Conservation (phyloP, 1,139 yeast genomes). For the Suzukiozyma palmioleophila region DNA sequence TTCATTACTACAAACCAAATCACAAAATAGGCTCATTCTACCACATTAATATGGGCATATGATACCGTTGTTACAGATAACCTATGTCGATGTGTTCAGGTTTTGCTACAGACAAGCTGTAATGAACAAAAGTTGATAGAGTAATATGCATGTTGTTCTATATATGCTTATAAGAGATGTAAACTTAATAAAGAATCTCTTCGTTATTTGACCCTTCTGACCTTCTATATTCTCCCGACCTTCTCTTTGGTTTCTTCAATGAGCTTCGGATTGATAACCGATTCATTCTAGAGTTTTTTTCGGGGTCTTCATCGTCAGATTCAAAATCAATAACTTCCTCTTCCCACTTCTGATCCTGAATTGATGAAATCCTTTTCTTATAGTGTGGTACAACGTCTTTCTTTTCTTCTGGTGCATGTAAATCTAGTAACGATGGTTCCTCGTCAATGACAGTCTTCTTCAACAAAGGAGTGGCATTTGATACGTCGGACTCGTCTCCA, state of each 20-base stretch:
- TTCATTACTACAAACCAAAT: no score
- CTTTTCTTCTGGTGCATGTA: slow-evolving; percentile 22
- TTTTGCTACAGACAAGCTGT: no score
- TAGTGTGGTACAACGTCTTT: slow-evolving; percentile 20
- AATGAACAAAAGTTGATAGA: neutral
- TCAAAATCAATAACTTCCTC: slow-evolving; percentile 48
- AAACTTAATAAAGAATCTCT: neutral
- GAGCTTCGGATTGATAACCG: slow-evolving; percentile 40
- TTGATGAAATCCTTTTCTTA: slow-evolving; percentile 30
- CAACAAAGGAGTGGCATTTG: slow-evolving; percentile 7
- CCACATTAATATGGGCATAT: no score
- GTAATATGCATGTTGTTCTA: slow-evolving; percentile 3
- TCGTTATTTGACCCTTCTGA: slow-evolving; percentile 28
- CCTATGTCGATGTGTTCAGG: no score
- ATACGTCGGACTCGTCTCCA: slow-evolving; percentile 23
- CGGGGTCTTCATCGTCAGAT: slow-evolving; percentile 45
- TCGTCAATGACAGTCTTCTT: slow-evolving; percentile 11
- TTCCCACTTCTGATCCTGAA: slow-evolving; percentile 32
- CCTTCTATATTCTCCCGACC: slow-evolving; percentile 30
- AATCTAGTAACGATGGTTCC: slow-evolving; percentile 30
- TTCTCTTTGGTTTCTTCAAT: slow-evolving; percentile 30
- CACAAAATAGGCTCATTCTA: no score
- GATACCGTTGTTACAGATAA: no score
- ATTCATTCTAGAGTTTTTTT: slow-evolving; percentile 35
- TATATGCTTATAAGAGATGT: neutral